Percentiles rank a stretch among this genome's conserved stretches.
Conservation (phyloP, 202 grass and related monocot species). For the Panicum hallii region DNA sequence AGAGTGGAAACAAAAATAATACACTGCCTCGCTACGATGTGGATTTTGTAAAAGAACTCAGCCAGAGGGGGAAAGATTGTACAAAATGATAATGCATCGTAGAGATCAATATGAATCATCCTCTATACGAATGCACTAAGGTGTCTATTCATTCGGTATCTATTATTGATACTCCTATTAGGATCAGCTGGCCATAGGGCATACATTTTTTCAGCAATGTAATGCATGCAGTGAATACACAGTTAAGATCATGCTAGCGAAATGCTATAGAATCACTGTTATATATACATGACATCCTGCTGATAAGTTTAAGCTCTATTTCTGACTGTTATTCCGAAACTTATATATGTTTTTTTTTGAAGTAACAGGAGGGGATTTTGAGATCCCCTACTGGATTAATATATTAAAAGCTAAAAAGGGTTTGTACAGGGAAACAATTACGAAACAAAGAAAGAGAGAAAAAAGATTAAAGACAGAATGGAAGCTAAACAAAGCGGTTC, state of each 20-base stretch:
- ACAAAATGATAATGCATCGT: not conserved
- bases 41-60: not conserved
- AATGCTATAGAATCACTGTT: not conserved
- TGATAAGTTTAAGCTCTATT: not conserved
- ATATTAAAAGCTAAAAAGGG: too few species aligned
- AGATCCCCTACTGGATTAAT: too few species aligned
- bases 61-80: not conserved
- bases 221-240: not conserved
- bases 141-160: not conserved
- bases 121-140: not conserved
- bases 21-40: not conserved
- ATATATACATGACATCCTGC: too few species aligned
- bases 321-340: not conserved
- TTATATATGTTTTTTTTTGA: not conserved
- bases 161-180: too few species aligned
- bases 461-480: too few species aligned
- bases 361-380: too few species aligned
- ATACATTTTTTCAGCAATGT: not conserved
- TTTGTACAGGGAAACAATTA: too few species aligned
- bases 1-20: not conserved
- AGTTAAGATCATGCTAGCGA: not conserved
- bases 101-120: not conserved
- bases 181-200: too few species aligned
- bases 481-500: too few species aligned
- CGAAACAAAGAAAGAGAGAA: too few species aligned